phyloP scores from a whole-genome alignment of 768 basidiomycete genomes.

The Boletus rufocinnamomeus region DNA sequence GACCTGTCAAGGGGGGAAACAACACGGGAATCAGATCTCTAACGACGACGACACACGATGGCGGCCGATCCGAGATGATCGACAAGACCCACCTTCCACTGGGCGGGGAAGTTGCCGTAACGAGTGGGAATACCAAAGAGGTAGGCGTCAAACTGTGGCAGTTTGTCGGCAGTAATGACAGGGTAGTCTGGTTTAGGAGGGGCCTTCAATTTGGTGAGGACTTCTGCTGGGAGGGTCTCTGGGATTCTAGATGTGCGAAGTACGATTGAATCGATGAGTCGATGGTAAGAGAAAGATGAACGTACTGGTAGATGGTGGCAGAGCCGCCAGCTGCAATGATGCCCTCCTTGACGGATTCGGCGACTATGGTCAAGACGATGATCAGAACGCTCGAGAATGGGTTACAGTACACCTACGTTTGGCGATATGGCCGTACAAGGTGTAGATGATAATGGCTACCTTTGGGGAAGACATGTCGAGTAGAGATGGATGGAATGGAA shows the following conservation, averaged over 20 bases:
- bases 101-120: conserved; percentile 48
- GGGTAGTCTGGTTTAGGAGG: conserved; percentile 65
- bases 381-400: neutral
- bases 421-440: conserved; percentile 72
- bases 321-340: conserved; percentile 50
- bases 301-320: conserved; percentile 58
- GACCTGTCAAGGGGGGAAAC: conserved; percentile 36
- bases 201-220: conserved; percentile 69
- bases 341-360: conserved; percentile 53
- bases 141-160: conserved; percentile 39
- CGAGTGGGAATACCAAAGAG: conserved; percentile 47
- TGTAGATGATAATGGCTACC: conserved; percentile 73
- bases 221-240: conserved; percentile 74
- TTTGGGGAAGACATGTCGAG: conserved; percentile 46
- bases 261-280: neutral
- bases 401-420: conserved; percentile 49
- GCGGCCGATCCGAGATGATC: neutral
- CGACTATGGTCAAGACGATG: conserved; percentile 48
- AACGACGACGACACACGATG: neutral
- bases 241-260: conserved; percentile 51
- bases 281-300: conserved; percentile 3
- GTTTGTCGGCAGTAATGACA: conserved; percentile 10
- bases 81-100: conserved; percentile 57
- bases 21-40: conserved; percentile 1
- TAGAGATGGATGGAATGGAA: neutral